Conservation (phyloP, 1,284 basidiomycete species). For the Ustilago shanxiensis region DNA sequence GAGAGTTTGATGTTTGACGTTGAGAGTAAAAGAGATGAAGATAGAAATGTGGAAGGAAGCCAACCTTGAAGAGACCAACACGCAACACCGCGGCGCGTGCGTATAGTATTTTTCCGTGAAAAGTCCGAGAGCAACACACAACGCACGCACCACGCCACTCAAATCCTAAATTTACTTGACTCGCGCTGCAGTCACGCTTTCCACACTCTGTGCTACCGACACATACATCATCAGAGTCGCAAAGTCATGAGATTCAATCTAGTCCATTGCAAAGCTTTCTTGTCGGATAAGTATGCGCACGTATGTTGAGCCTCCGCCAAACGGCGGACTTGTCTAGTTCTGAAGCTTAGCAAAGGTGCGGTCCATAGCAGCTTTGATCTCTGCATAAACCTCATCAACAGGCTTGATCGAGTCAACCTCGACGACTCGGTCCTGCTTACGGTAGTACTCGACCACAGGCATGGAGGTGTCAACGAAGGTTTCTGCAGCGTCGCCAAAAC, state of each 20-base stretch:
- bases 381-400: slow-evolving; percentile 63
- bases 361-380: slow-evolving; percentile 64
- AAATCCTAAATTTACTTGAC: neutral
- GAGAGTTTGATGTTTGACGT: neutral
- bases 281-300: too few species aligned
- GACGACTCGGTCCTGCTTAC: slow-evolving; percentile 79
- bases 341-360: slow-evolving; percentile 51
- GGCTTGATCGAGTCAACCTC: slow-evolving; percentile 75
- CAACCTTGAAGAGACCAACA: slow-evolving; percentile 42
- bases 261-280: too few species aligned
- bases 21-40: slow-evolving; percentile 6
- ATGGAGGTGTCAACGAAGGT: slow-evolving; percentile 94
- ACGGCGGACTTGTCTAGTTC: neutral
- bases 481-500: slow-evolving; percentile 72
- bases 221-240: neutral
- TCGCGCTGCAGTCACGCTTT: neutral
- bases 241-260: too few species aligned
- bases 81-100: slow-evolving; percentile 6
- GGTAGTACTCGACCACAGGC: slow-evolving; percentile 93
- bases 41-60: neutral
- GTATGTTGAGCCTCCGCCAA: too few species aligned
- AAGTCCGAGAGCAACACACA: slow-evolving; percentile 11
- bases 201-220: neutral
- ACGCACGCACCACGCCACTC: slow-evolving; percentile 4
- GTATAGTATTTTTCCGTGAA: neutral